Base-by-base conservation (phyloP, 2,329 filamentous ascomycete genomes). In the Lachnellula subtilissima region DNA sequence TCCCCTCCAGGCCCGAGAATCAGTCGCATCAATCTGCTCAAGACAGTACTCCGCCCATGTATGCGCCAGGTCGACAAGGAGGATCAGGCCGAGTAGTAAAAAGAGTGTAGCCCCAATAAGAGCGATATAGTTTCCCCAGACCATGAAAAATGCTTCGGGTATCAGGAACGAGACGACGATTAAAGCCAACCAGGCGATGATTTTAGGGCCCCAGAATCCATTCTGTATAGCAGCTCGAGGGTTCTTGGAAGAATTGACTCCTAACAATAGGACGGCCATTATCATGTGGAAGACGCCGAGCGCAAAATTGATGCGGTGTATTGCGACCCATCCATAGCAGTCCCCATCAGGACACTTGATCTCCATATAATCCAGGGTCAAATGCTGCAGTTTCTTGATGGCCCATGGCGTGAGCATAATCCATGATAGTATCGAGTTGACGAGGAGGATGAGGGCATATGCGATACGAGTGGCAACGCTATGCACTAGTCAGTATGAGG, bases 331-430 rank as follows among this genome's bases (percentile, higher is more conserved):
- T 65, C 94, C 94, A 70, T 95, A 89, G 72, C 94, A 99, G 69
- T 93, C 83, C 64, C 93, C 89, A 50, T 89, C 92, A 28, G 90
- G 87, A 71, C 94, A 99, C 68, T 88, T 87, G 69, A 99, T 96
- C 68, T 91, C 91, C 77, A 99, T 92, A 70, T 97, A 97, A 74
- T 97, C 91, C 63, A 99, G 81, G 12, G 91, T 94, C 53, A 97
- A 79, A 62, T 95, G 85, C 74, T 97, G 86, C 5, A 99, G 80
- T 72, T 97, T 97, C 68, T 96, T 90, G 70, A 99, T 89, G 36
- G 94, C 94, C 94, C 94, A 99, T 52, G 91, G 90, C 22, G 94
- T 99, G 76, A 99, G 91, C 91, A 97, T 96, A 65, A 99, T 90
- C 94, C 94, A 99, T 37, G 94, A 93, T 51, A 97, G 73, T 62